phyloP scores from a whole-genome alignment of 2,329 filamentous ascomycete genomes.

The Clarireedia sp. region DNA sequence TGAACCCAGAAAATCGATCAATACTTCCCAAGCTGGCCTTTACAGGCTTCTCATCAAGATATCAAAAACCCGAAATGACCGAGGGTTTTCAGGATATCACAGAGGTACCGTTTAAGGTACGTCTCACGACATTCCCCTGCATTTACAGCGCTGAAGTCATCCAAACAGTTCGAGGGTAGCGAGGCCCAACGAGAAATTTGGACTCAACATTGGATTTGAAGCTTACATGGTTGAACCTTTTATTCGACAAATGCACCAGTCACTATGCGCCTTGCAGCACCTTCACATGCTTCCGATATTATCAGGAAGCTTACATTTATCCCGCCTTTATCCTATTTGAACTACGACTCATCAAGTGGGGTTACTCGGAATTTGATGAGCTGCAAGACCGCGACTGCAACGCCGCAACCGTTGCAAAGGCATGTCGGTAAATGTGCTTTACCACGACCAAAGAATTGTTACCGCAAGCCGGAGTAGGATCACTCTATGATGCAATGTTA shows the following conservation, averaged over 20 bases:
- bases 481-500: not conserved
- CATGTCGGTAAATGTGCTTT: conserved; percentile 2
- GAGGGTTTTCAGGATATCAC: conserved; percentile 83
- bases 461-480: too few species aligned
- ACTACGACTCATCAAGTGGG: not conserved
- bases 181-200: conserved; percentile 63
- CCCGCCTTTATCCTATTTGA: not conserved
- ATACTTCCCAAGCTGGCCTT: conserved; percentile 76
- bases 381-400: not conserved
- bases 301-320: conserved; percentile 3
- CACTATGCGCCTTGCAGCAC: not conserved
- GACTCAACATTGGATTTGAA: conserved; percentile 68
- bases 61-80: conserved; percentile 58
- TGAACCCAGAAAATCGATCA: conserved; percentile 76
- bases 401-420: not conserved
- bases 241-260: not conserved
- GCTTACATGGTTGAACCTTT: not conserved
- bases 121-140: conserved; percentile 17
- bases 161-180: conserved; percentile 27
- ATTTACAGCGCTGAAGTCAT: conserved; percentile 7
- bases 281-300: conserved; percentile 3
- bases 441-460: too few species aligned
- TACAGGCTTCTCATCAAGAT: conserved; percentile 63
- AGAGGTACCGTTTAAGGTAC: conserved; percentile 62
- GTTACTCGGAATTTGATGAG: not conserved